A percentile compares a stretch with the other conserved stretches of the same genome.
Evolutionary conservation across 2,329 filamentous ascomycete genomes (phyloP).

Genomic region (Sporothrix inflata): DNA sequence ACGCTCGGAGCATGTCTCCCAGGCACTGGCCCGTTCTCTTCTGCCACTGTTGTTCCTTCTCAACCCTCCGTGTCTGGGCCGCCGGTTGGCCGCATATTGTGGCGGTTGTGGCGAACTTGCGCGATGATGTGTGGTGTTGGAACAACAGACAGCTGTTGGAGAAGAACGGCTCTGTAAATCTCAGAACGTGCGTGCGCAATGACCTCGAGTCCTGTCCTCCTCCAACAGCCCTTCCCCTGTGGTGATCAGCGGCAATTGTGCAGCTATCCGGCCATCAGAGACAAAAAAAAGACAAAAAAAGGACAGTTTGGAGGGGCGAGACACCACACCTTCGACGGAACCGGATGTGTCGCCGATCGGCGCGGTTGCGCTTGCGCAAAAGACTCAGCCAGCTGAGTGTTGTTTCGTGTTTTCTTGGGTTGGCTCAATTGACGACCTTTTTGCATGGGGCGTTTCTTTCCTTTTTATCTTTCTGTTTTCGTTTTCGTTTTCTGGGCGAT

Average conservation of each 20-base stretch:
- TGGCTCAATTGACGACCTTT: neutral
- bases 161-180: neutral
- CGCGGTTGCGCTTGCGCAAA: neutral
- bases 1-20: neutral
- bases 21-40: neutral
- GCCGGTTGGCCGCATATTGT: conserved; percentile 15
- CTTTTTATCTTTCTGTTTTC: neutral
- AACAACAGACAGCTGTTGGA: neutral
- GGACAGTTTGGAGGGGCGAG: neutral
- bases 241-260: conserved; percentile 6
- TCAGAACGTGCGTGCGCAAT: neutral
- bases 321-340: neutral
- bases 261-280: neutral
- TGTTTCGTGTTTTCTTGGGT: neutral
- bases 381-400: neutral
- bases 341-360: neutral
- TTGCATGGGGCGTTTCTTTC: neutral
- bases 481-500: conserved; percentile 2
- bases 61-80: neutral
- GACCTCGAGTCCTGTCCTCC: neutral
- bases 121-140: neutral
- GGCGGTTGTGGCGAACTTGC: neutral
- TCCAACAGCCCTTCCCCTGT: neutral
- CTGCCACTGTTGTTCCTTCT: neutral
- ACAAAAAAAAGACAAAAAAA: neutral